Conservation (phyloP, 768 basidiomycete genomes). For the Dacryopinax primogenitus region DNA sequence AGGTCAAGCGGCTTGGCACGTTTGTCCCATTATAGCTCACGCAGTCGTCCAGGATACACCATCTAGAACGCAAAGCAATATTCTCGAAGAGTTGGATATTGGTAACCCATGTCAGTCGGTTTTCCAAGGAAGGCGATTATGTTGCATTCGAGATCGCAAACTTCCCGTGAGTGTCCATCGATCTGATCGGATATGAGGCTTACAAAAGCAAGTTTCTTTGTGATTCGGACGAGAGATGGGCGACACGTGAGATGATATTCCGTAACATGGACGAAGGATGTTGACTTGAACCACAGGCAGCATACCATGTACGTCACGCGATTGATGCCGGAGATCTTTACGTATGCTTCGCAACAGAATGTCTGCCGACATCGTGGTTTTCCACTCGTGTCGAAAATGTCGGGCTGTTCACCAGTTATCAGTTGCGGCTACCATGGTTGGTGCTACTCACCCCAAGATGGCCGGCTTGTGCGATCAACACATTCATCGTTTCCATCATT, state of each 20-base stretch:
- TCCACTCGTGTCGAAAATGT: neutral
- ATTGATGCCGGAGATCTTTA: neutral
- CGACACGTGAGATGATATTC: neutral
- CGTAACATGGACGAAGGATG: neutral
- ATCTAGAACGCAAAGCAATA: conserved; percentile 1
- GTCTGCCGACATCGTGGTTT: neutral
- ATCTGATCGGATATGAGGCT: neutral
- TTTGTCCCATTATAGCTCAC: neutral
- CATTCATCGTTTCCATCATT: neutral
- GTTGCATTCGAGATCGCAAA: neutral
- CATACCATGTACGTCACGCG: neutral
- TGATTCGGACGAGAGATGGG: conserved; percentile 5
- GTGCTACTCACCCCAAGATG: neutral
- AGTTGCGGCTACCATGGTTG: neutral
- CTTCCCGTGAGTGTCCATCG: neutral
- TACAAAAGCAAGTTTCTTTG: neutral
- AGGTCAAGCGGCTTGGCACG: neutral
- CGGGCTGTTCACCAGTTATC: neutral
- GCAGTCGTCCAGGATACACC: neutral
- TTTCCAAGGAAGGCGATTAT: conserved; percentile 2
- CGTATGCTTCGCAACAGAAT: neutral
- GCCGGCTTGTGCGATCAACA: neutral
- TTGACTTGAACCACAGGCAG: neutral
- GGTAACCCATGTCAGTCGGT: neutral
- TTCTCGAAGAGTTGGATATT: conserved; percentile 6